Percentiles rank a stretch among this genome's conserved stretches.
Evolutionary conservation across 2,329 filamentous ascomycete genomes (phyloP).

Genomic region (Trichothecium sympodiale): DNA sequence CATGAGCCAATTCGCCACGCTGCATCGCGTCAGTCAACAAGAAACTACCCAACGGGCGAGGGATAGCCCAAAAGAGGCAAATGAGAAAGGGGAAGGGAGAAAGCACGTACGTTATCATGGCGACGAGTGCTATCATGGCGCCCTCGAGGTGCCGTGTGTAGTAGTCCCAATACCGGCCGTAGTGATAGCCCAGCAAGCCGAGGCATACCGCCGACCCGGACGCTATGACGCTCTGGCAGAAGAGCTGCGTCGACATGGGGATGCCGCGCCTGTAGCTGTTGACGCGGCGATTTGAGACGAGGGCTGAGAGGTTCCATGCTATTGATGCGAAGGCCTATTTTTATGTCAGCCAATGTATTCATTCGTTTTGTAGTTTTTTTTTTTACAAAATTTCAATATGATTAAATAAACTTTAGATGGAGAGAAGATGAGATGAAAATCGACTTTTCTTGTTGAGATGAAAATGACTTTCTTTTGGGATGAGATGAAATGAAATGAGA

Average conservation of each 20-base stretch:
- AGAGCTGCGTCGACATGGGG: conserved; percentile 7
- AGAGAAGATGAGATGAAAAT: too few species aligned
- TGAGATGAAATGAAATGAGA: neutral
- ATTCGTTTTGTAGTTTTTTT: too few species aligned
- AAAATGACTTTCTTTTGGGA: too few species aligned
- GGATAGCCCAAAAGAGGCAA: too few species aligned
- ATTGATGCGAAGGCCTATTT: conserved; percentile 7
- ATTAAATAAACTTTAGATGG: too few species aligned
- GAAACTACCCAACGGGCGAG: neutral
- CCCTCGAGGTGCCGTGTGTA: conserved; percentile 10
- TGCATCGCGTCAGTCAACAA: conserved; percentile 1
- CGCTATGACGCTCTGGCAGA: conserved; percentile 12
- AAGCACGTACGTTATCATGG: conserved; percentile 11
- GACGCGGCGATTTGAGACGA: conserved; percentile 11
- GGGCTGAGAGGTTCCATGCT: conserved; percentile 11
- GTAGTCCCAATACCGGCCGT: conserved; percentile 9
- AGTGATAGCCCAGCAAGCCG: conserved; percentile 10
- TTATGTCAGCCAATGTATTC: too few species aligned
- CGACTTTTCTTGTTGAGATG: too few species aligned
- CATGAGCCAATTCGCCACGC: conserved; percentile 4
- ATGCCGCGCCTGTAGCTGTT: conserved; percentile 11
- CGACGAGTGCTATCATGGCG: conserved; percentile 12
- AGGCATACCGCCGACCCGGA: conserved; percentile 12
- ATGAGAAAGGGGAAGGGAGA: neutral
- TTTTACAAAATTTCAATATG: too few species aligned